Percentiles rank a stretch among this genome's conserved stretches.
Evolutionary conservation across 164 flowering plant species (phyloP).

Genomic region (Vitis vinifera): DNA sequence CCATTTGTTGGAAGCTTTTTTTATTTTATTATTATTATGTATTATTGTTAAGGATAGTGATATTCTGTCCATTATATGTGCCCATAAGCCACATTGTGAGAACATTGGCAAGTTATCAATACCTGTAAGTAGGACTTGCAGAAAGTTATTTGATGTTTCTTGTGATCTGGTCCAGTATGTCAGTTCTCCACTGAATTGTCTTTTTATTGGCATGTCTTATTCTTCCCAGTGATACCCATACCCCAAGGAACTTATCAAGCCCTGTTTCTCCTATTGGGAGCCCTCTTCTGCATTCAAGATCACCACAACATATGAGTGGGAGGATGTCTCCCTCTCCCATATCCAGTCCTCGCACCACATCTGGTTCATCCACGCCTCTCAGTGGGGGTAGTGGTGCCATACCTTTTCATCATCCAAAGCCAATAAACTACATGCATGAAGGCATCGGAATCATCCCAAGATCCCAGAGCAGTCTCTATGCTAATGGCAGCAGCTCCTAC

Average conservation of each 20-base stretch:
- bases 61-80: no score
- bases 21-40: no score
- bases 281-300: slow-evolving; percentile 32
- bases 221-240: slow-evolving; percentile 26
- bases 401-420: slow-evolving; percentile 21
- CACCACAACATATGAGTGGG: slow-evolving; percentile 32
- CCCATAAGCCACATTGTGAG: no score
- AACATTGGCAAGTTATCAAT: no score
- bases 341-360: slow-evolving; percentile 36
- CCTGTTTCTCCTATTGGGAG: slow-evolving; percentile 44
- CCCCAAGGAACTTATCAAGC: slow-evolving; percentile 32
- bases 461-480: slow-evolving; percentile 16
- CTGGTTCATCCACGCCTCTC: slow-evolving; percentile 46
- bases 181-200: no score
- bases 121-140: no score
- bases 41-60: no score
- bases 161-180: no score
- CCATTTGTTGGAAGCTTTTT: no score
- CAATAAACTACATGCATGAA: slow-evolving; percentile 16
- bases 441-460: slow-evolving; percentile 13
- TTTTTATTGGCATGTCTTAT: no score
- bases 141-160: no score
- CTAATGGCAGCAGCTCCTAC: not conserved
- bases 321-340: slow-evolving; percentile 42
- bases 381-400: slow-evolving; percentile 35